Evolutionary conservation across 768 basidiomycete genomes (phyloP), one percentile per base, ranked within the genome.

Genomic region (Naematelia aurantialba): DNA sequence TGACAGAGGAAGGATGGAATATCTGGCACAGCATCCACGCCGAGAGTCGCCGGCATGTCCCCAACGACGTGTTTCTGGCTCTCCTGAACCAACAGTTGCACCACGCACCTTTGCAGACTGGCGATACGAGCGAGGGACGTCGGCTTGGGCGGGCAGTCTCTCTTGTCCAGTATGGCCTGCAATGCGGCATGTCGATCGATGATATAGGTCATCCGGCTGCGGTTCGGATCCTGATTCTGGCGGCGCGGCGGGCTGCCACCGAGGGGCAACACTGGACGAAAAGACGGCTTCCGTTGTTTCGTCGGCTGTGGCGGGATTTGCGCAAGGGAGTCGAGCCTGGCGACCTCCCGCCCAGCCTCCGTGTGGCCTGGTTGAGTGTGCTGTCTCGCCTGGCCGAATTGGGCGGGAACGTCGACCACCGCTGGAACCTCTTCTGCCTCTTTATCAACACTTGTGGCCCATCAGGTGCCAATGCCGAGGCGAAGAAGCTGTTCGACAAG

Each of bases 1-100:
- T 44, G 2, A 30, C 60, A 1, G 56, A 67, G n/a, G 67, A 71
- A 51, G 69, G 69, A 22, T 73, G 69, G 69, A 13, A 24, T 1
- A 45, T 65, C 22, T 71, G 65, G 54, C 19, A 30, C 30, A 59
- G 63, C n/a, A 45, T 73, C 4, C 67, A 73, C 48, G 55, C 61
- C 3, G 58, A 59, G 2, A 46, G 70, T 3, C 42, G 61, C n/a
- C 60, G 48, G 22, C 67, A 67, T 49, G 64, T 73, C 26, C 69
- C 72, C 17, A 61, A 69, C 51, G 42, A 65, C 19, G 55, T 53
- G 0, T 69, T 65, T 34, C 59, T 60, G 4, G 50, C 50, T 14
- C 50, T 73, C 12, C 34, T 73, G 14, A 2, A 52, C 5, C 72
- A 70, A 54, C 72, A 73, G 47, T 45, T 61, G 8, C 34, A 39